Evolutionary conservation across 2,329 filamentous ascomycete genomes (phyloP).

Genomic region (Hirsutella rhossiliensis): DNA sequence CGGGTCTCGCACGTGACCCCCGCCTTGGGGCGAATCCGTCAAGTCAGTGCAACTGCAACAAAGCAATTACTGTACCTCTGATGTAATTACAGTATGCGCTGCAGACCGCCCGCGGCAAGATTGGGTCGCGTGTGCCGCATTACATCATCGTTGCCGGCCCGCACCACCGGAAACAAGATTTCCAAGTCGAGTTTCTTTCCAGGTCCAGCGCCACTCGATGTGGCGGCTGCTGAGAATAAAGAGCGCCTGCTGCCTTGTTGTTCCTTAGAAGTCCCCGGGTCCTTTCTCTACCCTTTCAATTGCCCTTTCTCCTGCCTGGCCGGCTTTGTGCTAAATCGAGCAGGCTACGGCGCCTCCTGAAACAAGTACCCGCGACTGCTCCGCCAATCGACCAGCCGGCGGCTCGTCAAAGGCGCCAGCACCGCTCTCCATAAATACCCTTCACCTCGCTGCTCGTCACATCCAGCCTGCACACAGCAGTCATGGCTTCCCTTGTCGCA

Average conservation of each 20-base stretch:
- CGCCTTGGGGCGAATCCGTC: too few relatives aligned
- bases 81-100: too few relatives aligned
- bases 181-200: background rate
- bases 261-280: background rate
- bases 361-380: constrained; percentile 7
- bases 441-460: background rate
- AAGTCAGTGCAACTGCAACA: too few relatives aligned
- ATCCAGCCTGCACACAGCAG: constrained; percentile 1
- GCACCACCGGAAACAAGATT: background rate
- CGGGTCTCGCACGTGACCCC: too few relatives aligned
- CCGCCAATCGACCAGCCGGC: constrained; percentile 12
- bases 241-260: background rate
- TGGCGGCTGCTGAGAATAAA: too few relatives aligned
- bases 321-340: constrained; percentile 7
- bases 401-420: constrained; percentile 1
- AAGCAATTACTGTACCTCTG: too few relatives aligned
- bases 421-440: constrained; percentile 5
- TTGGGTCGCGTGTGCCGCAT: background rate
- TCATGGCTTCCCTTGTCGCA: constrained; percentile 40
- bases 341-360: constrained; percentile 11
- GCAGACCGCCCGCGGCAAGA: too few relatives aligned
- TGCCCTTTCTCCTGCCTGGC: constrained; percentile 2
- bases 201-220: background rate
- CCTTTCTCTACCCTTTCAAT: background rate
- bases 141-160: background rate